Evolutionary conservation across 176 grass and related monocot species (phyloP), one percentile per base, ranked within the genome.

Genomic region (Lolium perenne): DNA sequence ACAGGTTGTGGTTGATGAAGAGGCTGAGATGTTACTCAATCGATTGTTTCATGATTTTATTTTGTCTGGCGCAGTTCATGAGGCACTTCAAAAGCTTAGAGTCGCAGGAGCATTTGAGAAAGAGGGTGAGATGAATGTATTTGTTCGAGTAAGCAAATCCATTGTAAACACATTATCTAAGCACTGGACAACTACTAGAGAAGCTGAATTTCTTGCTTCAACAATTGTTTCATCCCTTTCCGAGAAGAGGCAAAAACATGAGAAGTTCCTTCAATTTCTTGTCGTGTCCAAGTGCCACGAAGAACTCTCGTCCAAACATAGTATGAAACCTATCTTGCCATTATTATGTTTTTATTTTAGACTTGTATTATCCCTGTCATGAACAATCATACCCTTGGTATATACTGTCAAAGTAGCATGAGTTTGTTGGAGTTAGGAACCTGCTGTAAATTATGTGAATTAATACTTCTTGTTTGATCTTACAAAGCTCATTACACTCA

Each of bases 171-270:
- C 94, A 56, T 84, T 98, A 80, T 92, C 97, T 84, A 98, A 96
- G 80, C 97, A 98, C 82, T 98, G 97, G 97, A 98, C 97, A 79
- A 96, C 97, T 71, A 96, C 90, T 78, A 94, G 97, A 98, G 93
- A 95, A 82, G 86, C 94, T 87, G 97, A 98, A 68, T 94, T 99
- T 84, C 88, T 95, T 40, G 92, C 92, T 81, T 94, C 97, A 40
- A 91, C 97, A 86, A 91, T 99, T 85, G 94, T 99, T 80, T 94
- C 93, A 68, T 99, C 97, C 26, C 88, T 99, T 78, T 62, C 86
- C 35, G 94, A 96, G 77, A 99, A 99, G 90, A 79, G 92, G 63
- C 92, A 96, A 76, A 99, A 99, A 75, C 94, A 98, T 43, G 84
- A 92, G 20, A 98, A 94, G 53, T 95, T 91, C 76, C 97, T 99